These are phyloP conservation scores for Smittium culicis DNA, from an alignment of 371 early-diverging fungal genomes.

Conservation along the genomic window DNA sequence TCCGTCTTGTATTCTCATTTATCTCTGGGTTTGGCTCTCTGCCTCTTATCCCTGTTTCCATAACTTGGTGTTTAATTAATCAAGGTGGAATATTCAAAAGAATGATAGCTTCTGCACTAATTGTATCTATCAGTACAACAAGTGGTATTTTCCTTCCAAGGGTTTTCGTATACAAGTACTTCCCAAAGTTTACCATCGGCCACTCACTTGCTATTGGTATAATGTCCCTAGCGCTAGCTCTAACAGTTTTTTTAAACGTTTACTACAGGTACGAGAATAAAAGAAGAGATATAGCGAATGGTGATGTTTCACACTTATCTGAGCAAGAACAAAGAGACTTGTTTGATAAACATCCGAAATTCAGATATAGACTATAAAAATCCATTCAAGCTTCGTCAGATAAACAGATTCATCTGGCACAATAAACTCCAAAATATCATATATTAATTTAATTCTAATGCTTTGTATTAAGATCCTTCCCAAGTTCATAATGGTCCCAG, in stretches of 20 bases:
- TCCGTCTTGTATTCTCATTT: neutral
- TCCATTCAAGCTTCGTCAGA: no score
- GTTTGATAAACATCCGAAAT: constrained; percentile 9
- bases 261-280: neutral
- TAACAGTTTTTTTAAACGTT: neutral
- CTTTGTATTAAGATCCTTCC: no score
- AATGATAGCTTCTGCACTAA: constrained; percentile 2
- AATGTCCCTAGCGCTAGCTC: neutral
- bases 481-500: no score
- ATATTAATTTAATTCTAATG: no score
- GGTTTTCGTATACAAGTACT: neutral
- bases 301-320: constrained; percentile 9
- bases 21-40: neutral
- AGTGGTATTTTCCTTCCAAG: neutral
- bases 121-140: neutral
- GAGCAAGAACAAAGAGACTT: no score
- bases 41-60: neutral
- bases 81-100: constrained; percentile 8
- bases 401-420: no score
- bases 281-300: neutral
- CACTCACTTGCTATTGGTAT: neutral
- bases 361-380: constrained; percentile 10
- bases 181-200: constrained; percentile 1
- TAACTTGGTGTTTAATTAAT: constrained; percentile 3
- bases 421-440: no score